A percentile compares a stretch with the other conserved stretches of the same genome.
These are phyloP conservation scores for Powellomyces hirtus DNA, from an alignment of 192 early-diverging fungal genomes.

Conservation along the genomic window DNA sequence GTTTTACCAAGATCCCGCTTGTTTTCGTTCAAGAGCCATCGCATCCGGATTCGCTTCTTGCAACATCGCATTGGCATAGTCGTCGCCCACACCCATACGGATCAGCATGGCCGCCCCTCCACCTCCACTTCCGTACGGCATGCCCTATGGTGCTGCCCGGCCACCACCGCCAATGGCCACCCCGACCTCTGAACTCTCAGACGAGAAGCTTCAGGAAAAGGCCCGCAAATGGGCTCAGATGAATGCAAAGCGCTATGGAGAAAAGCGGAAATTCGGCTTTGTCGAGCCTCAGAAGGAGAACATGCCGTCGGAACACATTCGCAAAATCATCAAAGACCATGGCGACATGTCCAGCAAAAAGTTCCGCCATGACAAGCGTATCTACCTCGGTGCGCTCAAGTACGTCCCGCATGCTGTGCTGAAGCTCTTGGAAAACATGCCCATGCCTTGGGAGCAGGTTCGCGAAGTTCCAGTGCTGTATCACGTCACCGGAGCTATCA, in stretches of 20 bases:
- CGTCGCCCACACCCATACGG: not conserved
- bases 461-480: constrained; percentile 95
- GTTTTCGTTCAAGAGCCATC: too few relatives aligned
- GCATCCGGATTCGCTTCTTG: too few relatives aligned
- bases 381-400: constrained; percentile 97
- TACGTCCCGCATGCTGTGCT: constrained; percentile 98
- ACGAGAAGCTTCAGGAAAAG: constrained; percentile 74
- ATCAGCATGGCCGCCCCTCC: constrained; percentile 4
- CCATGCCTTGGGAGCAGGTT: constrained; percentile 99
- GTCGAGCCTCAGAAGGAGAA: constrained; percentile 90
- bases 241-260: constrained; percentile 86
- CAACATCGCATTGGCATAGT: not conserved
- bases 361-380: constrained; percentile 95
- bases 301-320: constrained; percentile 97
- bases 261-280: constrained; percentile 93
- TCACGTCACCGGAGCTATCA: constrained; percentile 98
- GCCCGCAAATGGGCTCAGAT: constrained; percentile 89
- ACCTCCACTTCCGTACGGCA: not conserved
- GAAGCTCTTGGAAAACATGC: constrained; percentile 98
- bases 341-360: constrained; percentile 99
- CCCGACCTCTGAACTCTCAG: constrained; percentile 5
- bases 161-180: not conserved
- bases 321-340: constrained; percentile 99
- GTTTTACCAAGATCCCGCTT: too few relatives aligned
- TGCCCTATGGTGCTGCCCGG: not conserved